These are phyloP conservation scores for Colletotrichum eremochloae DNA, from an alignment of 2,329 filamentous ascomycete genomes.

Conservation along the genomic window DNA sequence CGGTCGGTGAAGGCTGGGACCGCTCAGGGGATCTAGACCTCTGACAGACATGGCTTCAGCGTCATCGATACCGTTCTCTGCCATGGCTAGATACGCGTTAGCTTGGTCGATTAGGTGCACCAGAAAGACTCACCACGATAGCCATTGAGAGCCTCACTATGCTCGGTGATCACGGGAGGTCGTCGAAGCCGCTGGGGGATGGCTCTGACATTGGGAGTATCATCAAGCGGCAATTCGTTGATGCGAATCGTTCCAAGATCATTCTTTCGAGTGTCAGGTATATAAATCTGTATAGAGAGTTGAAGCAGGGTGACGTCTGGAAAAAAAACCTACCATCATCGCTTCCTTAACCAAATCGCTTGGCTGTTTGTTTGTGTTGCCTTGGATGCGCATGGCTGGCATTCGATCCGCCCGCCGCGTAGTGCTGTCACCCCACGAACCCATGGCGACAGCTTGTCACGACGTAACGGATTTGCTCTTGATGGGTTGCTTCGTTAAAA, in stretches of 20 bases:
- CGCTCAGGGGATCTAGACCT: slow-evolving; percentile 45
- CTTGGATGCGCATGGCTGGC: slow-evolving; percentile 18
- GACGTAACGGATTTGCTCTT: too few relatives aligned
- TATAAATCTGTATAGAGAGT: neutral
- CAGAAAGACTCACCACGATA: slow-evolving; percentile 15
- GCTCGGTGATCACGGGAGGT: neutral
- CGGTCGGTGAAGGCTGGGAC: slow-evolving; percentile 18
- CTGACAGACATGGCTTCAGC: slow-evolving; percentile 48
- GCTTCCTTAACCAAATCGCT: neutral
- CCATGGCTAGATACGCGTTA: slow-evolving; percentile 41
- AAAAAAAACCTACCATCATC: slow-evolving; percentile 28
- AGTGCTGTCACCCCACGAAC: slow-evolving; percentile 20
- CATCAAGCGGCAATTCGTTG: slow-evolving; percentile 45
- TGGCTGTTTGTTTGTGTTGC: neutral
- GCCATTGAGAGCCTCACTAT: slow-evolving; percentile 19
- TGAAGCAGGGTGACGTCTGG: neutral
- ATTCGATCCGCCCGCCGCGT: slow-evolving; percentile 26
- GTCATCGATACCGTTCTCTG: slow-evolving; percentile 48
- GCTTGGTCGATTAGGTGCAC: neutral
- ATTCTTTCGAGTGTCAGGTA: slow-evolving; percentile 43
- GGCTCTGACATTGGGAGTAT: slow-evolving; percentile 24
- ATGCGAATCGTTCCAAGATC: slow-evolving; percentile 49
- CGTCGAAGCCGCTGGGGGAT: slow-evolving; percentile 13
- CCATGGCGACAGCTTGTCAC: slow-evolving; percentile 8
- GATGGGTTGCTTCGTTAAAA: neutral